These are phyloP conservation scores for Botrytis elliptica DNA, from an alignment of 2,329 filamentous ascomycete genomes.

Conservation along the genomic window DNA sequence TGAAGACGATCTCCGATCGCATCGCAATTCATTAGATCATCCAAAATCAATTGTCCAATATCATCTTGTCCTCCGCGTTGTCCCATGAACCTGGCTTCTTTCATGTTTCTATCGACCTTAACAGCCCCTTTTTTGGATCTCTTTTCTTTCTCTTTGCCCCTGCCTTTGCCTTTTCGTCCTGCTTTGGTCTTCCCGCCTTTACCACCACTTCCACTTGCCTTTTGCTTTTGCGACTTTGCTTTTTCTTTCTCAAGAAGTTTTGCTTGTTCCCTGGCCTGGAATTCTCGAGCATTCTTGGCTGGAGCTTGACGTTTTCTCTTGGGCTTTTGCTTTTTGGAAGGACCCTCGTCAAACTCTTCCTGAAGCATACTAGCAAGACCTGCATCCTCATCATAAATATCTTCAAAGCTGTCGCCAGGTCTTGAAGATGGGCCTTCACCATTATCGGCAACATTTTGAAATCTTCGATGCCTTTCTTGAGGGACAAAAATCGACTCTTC, in stretches of 20 bases:
- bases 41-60: conserved; percentile 28
- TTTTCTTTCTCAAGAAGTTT: conserved; percentile 28
- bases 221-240: conserved; percentile 29
- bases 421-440: conserved; percentile 16
- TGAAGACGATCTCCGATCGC: conserved; percentile 30
- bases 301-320: conserved; percentile 28
- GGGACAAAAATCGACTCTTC: conserved; percentile 28
- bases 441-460: background rate
- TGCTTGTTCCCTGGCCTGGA: conserved; percentile 19
- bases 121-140: conserved; percentile 12
- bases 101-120: conserved; percentile 18
- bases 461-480: conserved; percentile 23
- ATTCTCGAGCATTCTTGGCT: conserved; percentile 30
- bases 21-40: conserved; percentile 28
- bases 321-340: conserved; percentile 20
- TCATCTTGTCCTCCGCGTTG: conserved; percentile 23
- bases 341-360: conserved; percentile 19
- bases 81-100: background rate
- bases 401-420: conserved; percentile 4
- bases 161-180: conserved; percentile 22
- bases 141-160: conserved; percentile 16
- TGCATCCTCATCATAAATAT: conserved; percentile 9
- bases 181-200: conserved; percentile 15
- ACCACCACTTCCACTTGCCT: background rate
- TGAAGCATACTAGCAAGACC: conserved; percentile 24